These are phyloP conservation scores for Vaccinium myrtillus DNA, from an alignment of 148 eudicot species.

Conservation along the genomic window DNA sequence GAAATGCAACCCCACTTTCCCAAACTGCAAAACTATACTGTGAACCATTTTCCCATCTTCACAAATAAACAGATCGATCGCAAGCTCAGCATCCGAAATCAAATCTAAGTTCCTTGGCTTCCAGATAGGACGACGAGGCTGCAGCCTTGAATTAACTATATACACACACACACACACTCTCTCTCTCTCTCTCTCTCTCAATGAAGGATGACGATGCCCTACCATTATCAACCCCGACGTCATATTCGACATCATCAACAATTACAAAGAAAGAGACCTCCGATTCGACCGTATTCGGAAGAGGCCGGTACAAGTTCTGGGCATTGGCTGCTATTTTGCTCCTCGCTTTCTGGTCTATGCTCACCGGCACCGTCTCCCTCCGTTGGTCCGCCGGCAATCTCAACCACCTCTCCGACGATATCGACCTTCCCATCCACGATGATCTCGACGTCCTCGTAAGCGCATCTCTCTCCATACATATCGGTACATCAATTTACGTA, in stretches of 20 bases:
- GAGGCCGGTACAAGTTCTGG: constrained; percentile 83
- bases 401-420: constrained; percentile 43
- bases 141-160: neutral
- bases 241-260: constrained; percentile 27
- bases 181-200: neutral
- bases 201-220: constrained; percentile 62
- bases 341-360: constrained; percentile 90
- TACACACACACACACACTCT: neutral
- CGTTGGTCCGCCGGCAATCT: constrained; percentile 77
- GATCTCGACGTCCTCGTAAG: constrained; percentile 82
- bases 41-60: no score
- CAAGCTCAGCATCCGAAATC: neutral
- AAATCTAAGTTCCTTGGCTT: neutral
- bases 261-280: constrained; percentile 36
- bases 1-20: no score
- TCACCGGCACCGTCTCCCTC: constrained; percentile 90
- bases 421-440: constrained; percentile 44
- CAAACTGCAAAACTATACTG: no score
- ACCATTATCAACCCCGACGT: constrained; percentile 49
- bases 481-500: neutral
- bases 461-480: neutral
- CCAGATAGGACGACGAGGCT: neutral
- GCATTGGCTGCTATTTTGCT: constrained; percentile 70
- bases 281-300: constrained; percentile 36
- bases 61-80: neutral